Evolutionary conservation across 2,329 filamentous ascomycete genomes (phyloP).

Genomic region (Phyllosticta citribraziliensis): DNA sequence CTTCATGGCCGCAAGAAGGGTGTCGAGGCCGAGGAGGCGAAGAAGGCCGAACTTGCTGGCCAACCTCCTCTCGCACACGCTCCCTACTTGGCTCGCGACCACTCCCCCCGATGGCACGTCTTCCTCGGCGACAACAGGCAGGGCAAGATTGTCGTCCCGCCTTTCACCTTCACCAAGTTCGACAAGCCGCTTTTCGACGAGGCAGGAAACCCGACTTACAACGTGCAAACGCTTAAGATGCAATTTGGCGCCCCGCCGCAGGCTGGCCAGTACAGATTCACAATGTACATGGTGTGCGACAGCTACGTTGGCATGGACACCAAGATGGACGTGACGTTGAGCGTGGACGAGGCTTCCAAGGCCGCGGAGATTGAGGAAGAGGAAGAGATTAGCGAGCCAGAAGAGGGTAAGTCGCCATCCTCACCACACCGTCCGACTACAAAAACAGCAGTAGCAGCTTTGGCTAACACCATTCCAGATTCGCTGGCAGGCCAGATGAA

Average conservation of each 20-base stretch:
- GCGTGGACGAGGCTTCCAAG: slow-evolving; percentile 82
- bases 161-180: slow-evolving; percentile 89
- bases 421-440: background rate
- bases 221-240: slow-evolving; percentile 92
- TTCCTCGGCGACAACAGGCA: slow-evolving; percentile 92
- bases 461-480: slow-evolving; percentile 45
- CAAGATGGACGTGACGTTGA: slow-evolving; percentile 79
- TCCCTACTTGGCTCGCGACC: slow-evolving; percentile 81
- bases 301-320: slow-evolving; percentile 92
- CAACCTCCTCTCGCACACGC: slow-evolving; percentile 81
- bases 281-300: slow-evolving; percentile 88
- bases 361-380: slow-evolving; percentile 71
- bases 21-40: slow-evolving; percentile 40
- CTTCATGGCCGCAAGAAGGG: slow-evolving; percentile 59
- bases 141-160: slow-evolving; percentile 91
- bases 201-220: slow-evolving; percentile 78
- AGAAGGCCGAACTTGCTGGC: slow-evolving; percentile 42
- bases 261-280: slow-evolving; percentile 86
- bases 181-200: slow-evolving; percentile 78
- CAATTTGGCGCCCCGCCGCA: slow-evolving; percentile 35
- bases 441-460: slow-evolving; percentile 8
- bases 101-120: slow-evolving; percentile 84
- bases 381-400: slow-evolving; percentile 94
- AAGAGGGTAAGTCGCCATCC: slow-evolving; percentile 65
- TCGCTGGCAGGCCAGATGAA: slow-evolving; percentile 87